Evolutionary conservation across 140 eudicot species (phyloP).

Genomic region (Oenanthe javanica): DNA sequence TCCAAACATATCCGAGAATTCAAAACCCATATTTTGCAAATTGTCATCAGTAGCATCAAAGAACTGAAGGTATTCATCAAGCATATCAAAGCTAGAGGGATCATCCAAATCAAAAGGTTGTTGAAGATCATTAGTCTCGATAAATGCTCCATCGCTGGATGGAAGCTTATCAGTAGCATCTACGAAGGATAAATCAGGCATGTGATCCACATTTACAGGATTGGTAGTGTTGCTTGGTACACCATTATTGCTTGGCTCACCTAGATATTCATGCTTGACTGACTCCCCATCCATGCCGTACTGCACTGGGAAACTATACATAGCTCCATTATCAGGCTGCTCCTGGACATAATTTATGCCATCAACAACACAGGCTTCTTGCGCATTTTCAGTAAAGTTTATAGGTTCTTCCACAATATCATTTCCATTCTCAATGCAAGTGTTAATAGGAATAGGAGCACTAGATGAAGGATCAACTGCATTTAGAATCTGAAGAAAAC

Average conservation of each 20-base stretch:
- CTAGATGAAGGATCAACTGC: constrained; percentile 30
- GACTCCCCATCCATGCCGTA: constrained; percentile 25
- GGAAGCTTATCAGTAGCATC: constrained; percentile 35
- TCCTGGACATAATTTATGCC: constrained; percentile 21
- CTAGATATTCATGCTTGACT: constrained; percentile 62
- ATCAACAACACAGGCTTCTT: constrained; percentile 22
- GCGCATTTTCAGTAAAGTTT: constrained; percentile 24
- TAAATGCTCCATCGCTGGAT: constrained; percentile 47
- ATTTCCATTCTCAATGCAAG: constrained; percentile 25
- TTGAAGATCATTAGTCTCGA: constrained; percentile 61
- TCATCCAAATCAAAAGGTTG: constrained; percentile 37
- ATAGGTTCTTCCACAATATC: constrained; percentile 31
- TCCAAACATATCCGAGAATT: constrained; percentile 25
- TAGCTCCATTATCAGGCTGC: constrained; percentile 36
- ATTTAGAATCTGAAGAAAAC: constrained; percentile 49
- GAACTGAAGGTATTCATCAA: constrained; percentile 50
- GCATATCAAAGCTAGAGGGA: constrained; percentile 37
- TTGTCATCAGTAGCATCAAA: constrained; percentile 40
- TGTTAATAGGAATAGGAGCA: constrained; percentile 30
- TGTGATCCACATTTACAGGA: constrained; percentile 40
- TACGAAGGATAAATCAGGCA: constrained; percentile 52
- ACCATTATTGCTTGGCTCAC: constrained; percentile 24
- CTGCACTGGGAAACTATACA: constrained; percentile 43
- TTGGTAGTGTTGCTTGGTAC: constrained; percentile 37
- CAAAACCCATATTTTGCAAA: constrained; percentile 24